Percentiles rank a stretch among this genome's conserved stretches.
Evolutionary conservation across 139 green algal species (phyloP).

Genomic region (Chlorella sorokiniana): DNA sequence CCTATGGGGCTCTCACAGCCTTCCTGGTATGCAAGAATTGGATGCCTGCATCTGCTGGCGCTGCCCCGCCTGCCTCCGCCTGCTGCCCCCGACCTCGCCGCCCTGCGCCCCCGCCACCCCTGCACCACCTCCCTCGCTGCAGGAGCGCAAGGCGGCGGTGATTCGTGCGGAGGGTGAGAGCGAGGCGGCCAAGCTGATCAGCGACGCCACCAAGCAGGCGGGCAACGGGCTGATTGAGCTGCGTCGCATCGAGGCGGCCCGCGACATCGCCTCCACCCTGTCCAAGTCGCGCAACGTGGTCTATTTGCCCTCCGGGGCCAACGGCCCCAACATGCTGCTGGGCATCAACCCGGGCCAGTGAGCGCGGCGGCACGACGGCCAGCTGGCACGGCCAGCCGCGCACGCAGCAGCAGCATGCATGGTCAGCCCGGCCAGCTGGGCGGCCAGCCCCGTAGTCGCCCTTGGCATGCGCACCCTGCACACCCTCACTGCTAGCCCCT

Average conservation of each 20-base stretch:
- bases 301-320: conserved; percentile 90
- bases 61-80: background rate
- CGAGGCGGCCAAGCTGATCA: conserved; percentile 94
- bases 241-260: conserved; percentile 95
- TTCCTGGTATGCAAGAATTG: no score
- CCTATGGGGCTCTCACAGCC: no score
- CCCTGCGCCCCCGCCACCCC: background rate
- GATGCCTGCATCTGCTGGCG: background rate
- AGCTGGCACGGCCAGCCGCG: background rate
- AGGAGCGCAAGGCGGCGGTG: conserved; percentile 91
- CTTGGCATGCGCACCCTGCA: no score
- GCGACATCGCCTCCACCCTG: conserved; percentile 94
- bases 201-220: conserved; percentile 88
- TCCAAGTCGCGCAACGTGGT: conserved; percentile 90
- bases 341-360: conserved; percentile 55
- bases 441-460: no score
- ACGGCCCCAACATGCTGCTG: conserved; percentile 89
- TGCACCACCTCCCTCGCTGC: background rate
- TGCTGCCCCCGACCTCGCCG: background rate
- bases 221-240: conserved; percentile 96
- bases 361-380: background rate
- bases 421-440: no score
- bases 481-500: no score
- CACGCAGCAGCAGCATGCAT: background rate
- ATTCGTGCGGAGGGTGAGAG: conserved; percentile 96